phyloP scores from a whole-genome alignment of 208 protist species.

The Lotmaria passim region DNA sequence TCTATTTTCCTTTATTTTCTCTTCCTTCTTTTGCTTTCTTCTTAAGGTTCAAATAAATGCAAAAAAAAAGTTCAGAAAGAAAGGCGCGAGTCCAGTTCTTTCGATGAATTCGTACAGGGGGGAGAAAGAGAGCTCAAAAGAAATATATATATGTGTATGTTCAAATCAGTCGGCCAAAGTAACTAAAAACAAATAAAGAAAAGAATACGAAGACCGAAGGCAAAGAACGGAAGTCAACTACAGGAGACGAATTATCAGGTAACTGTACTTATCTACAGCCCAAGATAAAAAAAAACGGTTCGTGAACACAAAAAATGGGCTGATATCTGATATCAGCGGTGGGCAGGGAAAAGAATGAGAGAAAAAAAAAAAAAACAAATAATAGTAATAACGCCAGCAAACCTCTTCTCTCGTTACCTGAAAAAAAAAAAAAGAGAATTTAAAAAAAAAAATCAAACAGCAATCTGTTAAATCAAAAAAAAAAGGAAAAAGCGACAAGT shows the following conservation, averaged over 20 bases:
- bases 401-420: not conserved
- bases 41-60: not conserved
- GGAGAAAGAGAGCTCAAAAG: constrained; percentile 7
- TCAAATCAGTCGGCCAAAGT: constrained; percentile 1
- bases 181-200: constrained; percentile 15
- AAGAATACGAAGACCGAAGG: not conserved
- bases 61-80: not conserved
- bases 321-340: not conserved
- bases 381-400: too few relatives aligned
- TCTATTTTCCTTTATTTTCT: too few relatives aligned
- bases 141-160: constrained; percentile 16
- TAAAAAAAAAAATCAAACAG: not conserved
- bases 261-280: not conserved
- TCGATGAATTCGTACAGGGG: constrained; percentile 11
- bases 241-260: not conserved
- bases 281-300: constrained; percentile 3
- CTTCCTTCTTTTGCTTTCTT: not conserved
- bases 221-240: not conserved
- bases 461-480: not conserved
- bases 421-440: not conserved
- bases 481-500: not conserved
- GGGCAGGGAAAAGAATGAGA: not conserved
- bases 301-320: too few relatives aligned
- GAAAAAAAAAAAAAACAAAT: too few relatives aligned
- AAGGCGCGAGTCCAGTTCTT: not conserved